Evolutionary conservation across 441 rosid genomes (phyloP).

Genomic region (Pelargonium citronellum): DNA sequence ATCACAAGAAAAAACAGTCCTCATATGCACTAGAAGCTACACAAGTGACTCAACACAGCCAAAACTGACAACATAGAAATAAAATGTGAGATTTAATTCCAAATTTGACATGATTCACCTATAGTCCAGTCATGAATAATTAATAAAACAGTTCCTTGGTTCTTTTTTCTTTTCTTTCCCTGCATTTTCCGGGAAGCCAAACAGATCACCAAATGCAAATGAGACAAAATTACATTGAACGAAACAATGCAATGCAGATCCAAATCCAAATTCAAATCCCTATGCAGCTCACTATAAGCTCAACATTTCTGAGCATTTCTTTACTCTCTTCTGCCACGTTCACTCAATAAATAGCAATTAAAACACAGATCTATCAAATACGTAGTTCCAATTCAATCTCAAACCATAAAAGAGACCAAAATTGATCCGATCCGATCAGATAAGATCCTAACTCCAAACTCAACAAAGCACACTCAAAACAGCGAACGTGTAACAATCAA

Average conservation of each 20-base stretch:
- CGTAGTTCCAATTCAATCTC: not conserved
- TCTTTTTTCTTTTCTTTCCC: too few relatives aligned
- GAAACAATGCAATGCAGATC: not conserved
- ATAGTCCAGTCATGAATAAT: too few relatives aligned
- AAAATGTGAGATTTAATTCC: too few relatives aligned
- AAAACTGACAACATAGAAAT: not conserved
- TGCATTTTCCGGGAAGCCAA: too few relatives aligned
- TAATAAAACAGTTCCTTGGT: too few relatives aligned
- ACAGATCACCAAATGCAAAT: too few relatives aligned
- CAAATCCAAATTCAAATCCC: not conserved
- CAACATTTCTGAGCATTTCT: not conserved
- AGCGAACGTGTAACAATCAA: not conserved
- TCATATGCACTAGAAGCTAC: not conserved
- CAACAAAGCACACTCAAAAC: not conserved
- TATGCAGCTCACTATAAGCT: not conserved
- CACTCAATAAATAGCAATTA: not conserved
- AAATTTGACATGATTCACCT: too few relatives aligned
- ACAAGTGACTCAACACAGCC: not conserved
- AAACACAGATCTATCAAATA: constrained; percentile 2
- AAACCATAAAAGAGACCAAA: not conserved
- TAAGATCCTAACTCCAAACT: not conserved
- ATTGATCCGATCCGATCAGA: not conserved
- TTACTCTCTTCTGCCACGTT: not conserved
- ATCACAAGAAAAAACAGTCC: not conserved
- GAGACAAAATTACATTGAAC: too few relatives aligned